These are phyloP conservation scores for Fusarium brachygibbosum DNA, from an alignment of 2,329 filamentous ascomycete genomes.

Conservation along the genomic window DNA sequence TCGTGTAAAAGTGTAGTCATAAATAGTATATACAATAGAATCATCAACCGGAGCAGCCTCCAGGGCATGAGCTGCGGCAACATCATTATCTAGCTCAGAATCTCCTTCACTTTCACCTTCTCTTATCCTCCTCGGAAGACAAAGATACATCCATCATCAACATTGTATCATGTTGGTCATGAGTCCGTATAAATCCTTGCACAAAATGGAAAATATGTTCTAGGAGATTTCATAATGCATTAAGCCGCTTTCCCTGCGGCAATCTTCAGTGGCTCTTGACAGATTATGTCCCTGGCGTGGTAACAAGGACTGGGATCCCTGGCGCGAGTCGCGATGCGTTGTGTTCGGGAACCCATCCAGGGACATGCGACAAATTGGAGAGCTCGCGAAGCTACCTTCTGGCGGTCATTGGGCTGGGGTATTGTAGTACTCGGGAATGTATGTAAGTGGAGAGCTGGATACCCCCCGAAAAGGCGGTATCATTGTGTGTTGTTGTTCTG, in stretches of 20 bases:
- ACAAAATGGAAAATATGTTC: constrained; percentile 21
- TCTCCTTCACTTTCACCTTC: constrained; percentile 1
- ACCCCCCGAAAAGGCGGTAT: constrained; percentile 4
- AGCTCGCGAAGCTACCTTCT: constrained; percentile 22
- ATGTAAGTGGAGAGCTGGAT: constrained; percentile 18
- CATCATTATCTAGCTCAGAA: constrained; percentile 8
- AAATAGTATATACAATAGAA: constrained; percentile 39
- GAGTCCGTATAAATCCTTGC: constrained; percentile 21
- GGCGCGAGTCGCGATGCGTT: constrained; percentile 13
- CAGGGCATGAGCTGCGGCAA: constrained; percentile 32
- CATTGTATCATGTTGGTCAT: constrained; percentile 34
- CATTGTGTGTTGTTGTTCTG: constrained; percentile 9
- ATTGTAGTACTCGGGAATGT: constrained; percentile 32
- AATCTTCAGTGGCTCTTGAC: constrained; percentile 13
- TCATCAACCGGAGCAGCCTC: constrained; percentile 28
- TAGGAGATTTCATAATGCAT: constrained; percentile 37
- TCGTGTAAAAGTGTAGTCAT: constrained; percentile 22
- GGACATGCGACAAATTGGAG: constrained; percentile 16
- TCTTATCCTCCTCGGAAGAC: constrained; percentile 9
- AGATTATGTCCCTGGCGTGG: constrained; percentile 4
- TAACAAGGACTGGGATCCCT: not conserved
- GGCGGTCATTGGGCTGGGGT: constrained; percentile 31
- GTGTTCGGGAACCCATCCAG: constrained; percentile 12
- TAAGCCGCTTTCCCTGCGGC: constrained; percentile 26
- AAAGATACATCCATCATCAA: constrained; percentile 31